Percentiles rank a stretch among this genome's conserved stretches.
phyloP scores from a whole-genome alignment of 1,284 basidiomycete genomes.

The Rhizopogon parksii region DNA sequence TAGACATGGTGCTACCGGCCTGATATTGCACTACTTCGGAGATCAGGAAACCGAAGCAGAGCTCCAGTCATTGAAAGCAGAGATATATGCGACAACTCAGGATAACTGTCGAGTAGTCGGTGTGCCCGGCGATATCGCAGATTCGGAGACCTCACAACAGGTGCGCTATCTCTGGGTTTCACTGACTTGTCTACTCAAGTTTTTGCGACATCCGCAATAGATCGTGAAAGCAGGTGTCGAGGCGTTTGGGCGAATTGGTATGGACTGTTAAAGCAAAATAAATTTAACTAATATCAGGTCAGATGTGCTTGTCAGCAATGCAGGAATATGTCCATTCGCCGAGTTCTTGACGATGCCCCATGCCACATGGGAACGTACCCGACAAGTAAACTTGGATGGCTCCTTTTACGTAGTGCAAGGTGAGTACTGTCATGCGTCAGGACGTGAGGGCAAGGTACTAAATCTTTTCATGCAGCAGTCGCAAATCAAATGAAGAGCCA shows the following conservation, averaged over 20 bases:
- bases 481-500: conserved; percentile 75
- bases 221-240: conserved; percentile 54
- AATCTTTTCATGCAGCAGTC: conserved; percentile 39
- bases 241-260: conserved; percentile 63
- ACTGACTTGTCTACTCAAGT: not conserved
- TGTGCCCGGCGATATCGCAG: conserved; percentile 64
- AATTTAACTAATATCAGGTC: conserved; percentile 17
- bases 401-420: conserved; percentile 74
- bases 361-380: conserved; percentile 61
- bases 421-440: conserved; percentile 15
- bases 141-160: conserved; percentile 52
- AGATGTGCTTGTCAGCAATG: conserved; percentile 63
- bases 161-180: conserved; percentile 27
- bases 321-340: conserved; percentile 77
- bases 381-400: conserved; percentile 73
- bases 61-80: conserved; percentile 37
- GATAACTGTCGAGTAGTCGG: conserved; percentile 29
- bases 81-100: conserved; percentile 34
- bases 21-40: conserved; percentile 69
- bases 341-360: conserved; percentile 74
- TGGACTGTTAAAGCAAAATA: conserved; percentile 10
- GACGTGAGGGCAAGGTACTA: not conserved
- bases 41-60: conserved; percentile 51
- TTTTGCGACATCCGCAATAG: conserved; percentile 26
- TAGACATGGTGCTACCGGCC: conserved; percentile 59